phyloP scores from a whole-genome alignment of 139 green algal species.

The Volvox reticuliferus region DNA sequence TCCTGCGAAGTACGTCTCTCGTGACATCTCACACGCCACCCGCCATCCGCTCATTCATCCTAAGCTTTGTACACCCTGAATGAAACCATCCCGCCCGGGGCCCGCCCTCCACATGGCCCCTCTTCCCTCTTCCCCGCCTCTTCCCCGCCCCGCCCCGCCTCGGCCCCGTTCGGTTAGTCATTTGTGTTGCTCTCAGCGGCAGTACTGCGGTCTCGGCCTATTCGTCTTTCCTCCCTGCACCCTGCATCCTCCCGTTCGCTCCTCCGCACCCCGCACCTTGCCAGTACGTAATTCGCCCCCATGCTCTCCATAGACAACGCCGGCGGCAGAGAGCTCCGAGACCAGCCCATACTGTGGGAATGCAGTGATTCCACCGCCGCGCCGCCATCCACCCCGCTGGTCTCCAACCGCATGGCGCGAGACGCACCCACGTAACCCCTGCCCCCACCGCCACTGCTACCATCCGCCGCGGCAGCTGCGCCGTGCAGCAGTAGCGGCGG shows the following conservation, averaged over 20 bases:
- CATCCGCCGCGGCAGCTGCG: not conserved
- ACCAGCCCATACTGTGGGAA: not conserved
- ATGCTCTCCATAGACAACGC: not conserved
- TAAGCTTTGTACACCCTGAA: too few species aligned
- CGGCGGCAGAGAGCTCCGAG: not conserved
- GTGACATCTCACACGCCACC: too few species aligned
- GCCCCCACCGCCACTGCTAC: not conserved
- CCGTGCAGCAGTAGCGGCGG: not conserved
- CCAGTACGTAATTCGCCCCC: slow-evolving; percentile 38
- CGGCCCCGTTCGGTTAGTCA: not conserved
- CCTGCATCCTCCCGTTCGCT: not conserved
- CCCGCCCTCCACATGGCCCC: too few species aligned
- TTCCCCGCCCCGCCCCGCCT: not conserved
- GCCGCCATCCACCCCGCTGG: not conserved
- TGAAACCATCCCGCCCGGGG: too few species aligned
- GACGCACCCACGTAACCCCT: not conserved
- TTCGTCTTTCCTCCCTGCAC: not conserved
- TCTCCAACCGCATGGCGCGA: slow-evolving; percentile 22
- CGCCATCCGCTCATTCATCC: too few species aligned
- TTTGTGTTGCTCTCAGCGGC: too few species aligned
- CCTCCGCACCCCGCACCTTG: slow-evolving; percentile 2
- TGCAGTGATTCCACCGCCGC: not conserved
- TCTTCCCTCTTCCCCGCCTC: not conserved
- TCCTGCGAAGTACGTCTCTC: too few species aligned
- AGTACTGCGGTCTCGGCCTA: too few species aligned